phyloP scores from a whole-genome alignment of 768 basidiomycete species.

The Mycena indigotica region DNA sequence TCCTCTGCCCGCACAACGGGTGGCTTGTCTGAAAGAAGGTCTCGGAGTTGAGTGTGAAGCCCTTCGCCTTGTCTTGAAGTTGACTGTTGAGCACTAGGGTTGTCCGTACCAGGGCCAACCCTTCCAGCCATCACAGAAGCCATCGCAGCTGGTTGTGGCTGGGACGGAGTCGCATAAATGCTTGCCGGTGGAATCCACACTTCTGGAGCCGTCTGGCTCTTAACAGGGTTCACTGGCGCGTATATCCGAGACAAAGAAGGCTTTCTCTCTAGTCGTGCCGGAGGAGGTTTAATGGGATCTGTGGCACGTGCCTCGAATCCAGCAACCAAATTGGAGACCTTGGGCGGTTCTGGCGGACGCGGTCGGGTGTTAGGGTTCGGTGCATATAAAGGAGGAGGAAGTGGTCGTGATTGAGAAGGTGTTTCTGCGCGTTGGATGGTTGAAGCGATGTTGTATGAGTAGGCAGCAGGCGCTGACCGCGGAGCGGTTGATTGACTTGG shows the following conservation, averaged over 20 bases:
- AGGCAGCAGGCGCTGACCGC: background rate
- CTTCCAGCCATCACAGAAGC: background rate
- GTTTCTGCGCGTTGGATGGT: constrained; percentile 10
- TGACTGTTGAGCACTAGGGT: constrained; percentile 7
- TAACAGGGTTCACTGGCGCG: background rate
- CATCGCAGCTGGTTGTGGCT: background rate
- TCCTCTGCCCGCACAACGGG: constrained; percentile 3
- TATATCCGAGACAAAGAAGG: constrained; percentile 2
- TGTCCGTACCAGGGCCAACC: background rate
- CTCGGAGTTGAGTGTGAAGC: constrained; percentile 17
- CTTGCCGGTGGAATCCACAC: background rate
- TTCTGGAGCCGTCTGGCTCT: background rate
- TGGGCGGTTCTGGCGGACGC: constrained; percentile 7
- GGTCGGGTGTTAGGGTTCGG: constrained; percentile 2
- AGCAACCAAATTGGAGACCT: constrained; percentile 19
- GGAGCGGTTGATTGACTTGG: background rate
- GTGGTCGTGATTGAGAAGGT: constrained; percentile 6
- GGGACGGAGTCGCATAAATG: background rate
- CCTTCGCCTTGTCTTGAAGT: constrained; percentile 5
- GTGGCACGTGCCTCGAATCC: constrained; percentile 20
- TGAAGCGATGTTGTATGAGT: background rate
- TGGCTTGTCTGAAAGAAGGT: constrained; percentile 1
- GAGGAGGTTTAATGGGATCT: constrained; percentile 7
- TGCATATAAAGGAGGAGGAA: constrained; percentile 18
- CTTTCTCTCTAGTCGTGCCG: background rate